Conservation (phyloP, 371 early-diverging fungal species). For the Capillidium rhysosporum region DNA sequence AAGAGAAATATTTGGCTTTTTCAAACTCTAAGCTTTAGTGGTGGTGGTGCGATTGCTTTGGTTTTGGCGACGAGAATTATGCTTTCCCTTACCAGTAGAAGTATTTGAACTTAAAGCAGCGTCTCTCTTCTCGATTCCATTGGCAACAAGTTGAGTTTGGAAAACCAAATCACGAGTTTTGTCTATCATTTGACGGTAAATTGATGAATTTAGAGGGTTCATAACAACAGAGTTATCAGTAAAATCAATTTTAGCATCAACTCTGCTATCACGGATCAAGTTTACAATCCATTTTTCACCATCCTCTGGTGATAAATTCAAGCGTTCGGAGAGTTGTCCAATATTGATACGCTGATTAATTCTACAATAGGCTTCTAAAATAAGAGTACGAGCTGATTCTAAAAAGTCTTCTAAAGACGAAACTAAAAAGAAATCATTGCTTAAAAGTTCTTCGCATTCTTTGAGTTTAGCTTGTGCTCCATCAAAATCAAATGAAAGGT, state of each 20-base stretch:
- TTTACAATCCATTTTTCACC: conserved; percentile 95
- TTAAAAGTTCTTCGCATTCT: conserved; percentile 68
- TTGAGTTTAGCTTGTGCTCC: conserved; percentile 71
- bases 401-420: conserved; percentile 69
- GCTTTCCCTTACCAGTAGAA: too few species aligned
- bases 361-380: conserved; percentile 87
- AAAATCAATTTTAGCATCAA: conserved; percentile 91
- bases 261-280: conserved; percentile 80
- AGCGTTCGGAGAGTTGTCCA: conserved; percentile 48
- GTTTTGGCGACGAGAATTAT: too few species aligned
- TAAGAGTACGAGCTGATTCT: conserved; percentile 77
- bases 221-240: conserved; percentile 69
- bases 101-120: neutral
- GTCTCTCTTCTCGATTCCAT: conserved; percentile 77
- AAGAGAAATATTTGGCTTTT: too few species aligned
- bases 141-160: conserved; percentile 72
- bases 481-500: conserved; percentile 83
- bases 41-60: too few species aligned
- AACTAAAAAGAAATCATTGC: conserved; percentile 75
- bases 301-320: conserved; percentile 70
- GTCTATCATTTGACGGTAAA: conserved; percentile 89
- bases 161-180: conserved; percentile 72
- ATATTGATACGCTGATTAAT: conserved; percentile 88
- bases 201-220: conserved; percentile 62
- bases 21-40: too few species aligned